Percentiles rank a stretch among this genome's conserved stretches.
Conservation (phyloP, 2,329 filamentous ascomycete genomes). For the Acrocalymma vagum region DNA sequence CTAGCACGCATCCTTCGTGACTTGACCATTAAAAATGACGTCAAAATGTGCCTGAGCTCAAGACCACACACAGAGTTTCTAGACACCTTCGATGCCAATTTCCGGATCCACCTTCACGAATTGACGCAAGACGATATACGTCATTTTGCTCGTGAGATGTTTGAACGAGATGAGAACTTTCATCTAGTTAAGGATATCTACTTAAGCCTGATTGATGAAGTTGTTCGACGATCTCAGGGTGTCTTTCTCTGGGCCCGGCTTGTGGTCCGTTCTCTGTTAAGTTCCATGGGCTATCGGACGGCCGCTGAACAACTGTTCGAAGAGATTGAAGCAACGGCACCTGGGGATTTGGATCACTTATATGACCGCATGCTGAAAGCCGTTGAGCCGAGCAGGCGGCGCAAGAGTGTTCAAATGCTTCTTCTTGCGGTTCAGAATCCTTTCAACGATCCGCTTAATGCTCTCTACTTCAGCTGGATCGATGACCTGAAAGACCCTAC, state of each 20-base stretch:
- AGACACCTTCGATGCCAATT: neutral
- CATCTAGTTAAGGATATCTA: neutral
- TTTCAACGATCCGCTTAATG: too few species aligned
- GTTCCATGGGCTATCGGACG: too few species aligned
- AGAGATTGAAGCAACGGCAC: too few species aligned
- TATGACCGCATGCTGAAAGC: too few species aligned
- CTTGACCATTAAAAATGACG: neutral
- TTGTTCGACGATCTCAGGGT: slow-evolving; percentile 8
- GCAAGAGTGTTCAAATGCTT: too few species aligned
- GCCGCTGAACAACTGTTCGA: too few species aligned
- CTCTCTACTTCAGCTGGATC: too few species aligned
- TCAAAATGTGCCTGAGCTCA: slow-evolving; percentile 21
- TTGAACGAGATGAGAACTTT: neutral
- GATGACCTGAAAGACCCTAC: too few species aligned
- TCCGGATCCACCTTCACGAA: slow-evolving; percentile 9
- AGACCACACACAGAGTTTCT: slow-evolving; percentile 15
- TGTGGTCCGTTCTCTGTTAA: slow-evolving; percentile 17
- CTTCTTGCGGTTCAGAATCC: too few species aligned
- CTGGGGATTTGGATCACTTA: too few species aligned
- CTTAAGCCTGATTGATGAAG: neutral
- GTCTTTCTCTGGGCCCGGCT: slow-evolving; percentile 16
- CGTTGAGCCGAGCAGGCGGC: too few species aligned
- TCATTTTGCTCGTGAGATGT: neutral
- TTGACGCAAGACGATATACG: slow-evolving; percentile 9
- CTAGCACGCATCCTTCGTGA: slow-evolving; percentile 2